A percentile compares a stretch with the other conserved stretches of the same genome.
Evolutionary conservation across 192 early-diverging fungal species (phyloP).

Genomic region (Backusella morwellensis): DNA sequence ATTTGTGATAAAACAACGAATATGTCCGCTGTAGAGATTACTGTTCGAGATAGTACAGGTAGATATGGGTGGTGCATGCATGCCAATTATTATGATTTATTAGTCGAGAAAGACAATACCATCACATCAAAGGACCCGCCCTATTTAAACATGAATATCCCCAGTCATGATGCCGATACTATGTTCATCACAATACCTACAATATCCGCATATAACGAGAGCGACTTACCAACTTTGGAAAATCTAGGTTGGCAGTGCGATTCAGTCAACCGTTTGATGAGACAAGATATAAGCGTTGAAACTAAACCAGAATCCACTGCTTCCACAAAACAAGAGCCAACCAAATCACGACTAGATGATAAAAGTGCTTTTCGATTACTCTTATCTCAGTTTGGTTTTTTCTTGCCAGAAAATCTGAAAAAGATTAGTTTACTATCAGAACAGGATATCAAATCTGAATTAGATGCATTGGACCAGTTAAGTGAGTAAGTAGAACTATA

Average conservation of each 20-base stretch:
- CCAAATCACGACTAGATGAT: slow-evolving; percentile 28
- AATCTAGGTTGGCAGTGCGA: slow-evolving; percentile 29
- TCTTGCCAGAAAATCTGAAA: slow-evolving; percentile 52
- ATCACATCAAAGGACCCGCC: not conserved
- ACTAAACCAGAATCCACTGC: not conserved
- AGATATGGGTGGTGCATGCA: slow-evolving; percentile 65
- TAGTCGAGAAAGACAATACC: not conserved
- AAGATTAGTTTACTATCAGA: slow-evolving; percentile 56
- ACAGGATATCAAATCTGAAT: slow-evolving; percentile 53
- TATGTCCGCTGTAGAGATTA: slow-evolving; percentile 41
- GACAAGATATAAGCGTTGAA: slow-evolving; percentile 13
- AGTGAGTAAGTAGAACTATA: slow-evolving; percentile 54
- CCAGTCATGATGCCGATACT: not conserved
- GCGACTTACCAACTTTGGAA: slow-evolving; percentile 32
- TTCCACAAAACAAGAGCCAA: slow-evolving; percentile 13
- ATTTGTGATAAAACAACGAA: slow-evolving; percentile 45
- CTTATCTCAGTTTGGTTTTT: slow-evolving; percentile 63
- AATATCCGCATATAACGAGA: slow-evolving; percentile 1
- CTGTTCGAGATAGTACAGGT: slow-evolving; percentile 66
- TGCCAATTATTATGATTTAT: slow-evolving; percentile 46
- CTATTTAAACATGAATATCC: not conserved
- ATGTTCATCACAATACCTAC: not conserved
- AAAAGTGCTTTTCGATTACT: slow-evolving; percentile 53
- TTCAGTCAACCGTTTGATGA: slow-evolving; percentile 18
- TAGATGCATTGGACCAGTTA: slow-evolving; percentile 55